These are phyloP conservation scores for Larix kaempferi DNA, from an alignment of 75 land plant genomes.

Conservation along the genomic window DNA sequence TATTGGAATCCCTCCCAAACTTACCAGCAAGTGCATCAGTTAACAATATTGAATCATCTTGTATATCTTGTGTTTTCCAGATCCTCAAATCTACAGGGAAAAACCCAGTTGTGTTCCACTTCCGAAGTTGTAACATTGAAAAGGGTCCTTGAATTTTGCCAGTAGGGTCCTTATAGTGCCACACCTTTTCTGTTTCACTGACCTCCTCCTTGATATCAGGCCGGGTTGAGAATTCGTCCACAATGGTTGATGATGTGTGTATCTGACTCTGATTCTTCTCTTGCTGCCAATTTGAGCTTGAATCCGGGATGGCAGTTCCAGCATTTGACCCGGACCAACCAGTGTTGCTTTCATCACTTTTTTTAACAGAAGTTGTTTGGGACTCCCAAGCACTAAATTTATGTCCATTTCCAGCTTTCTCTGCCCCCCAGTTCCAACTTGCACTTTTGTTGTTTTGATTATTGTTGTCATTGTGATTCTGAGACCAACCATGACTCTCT, in stretches of 20 bases:
- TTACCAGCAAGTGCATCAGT: conserved; percentile 70
- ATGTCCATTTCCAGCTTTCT: conserved; percentile 5
- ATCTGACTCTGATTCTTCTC: neutral
- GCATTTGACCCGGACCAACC: conserved; percentile 2
- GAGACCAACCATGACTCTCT: conserved; percentile 4
- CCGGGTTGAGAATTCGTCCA: neutral
- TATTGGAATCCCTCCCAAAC: conserved; percentile 27
- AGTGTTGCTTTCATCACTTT: neutral
- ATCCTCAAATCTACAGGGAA: conserved; percentile 76
- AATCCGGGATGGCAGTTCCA: neutral
- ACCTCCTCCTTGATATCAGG: neutral
- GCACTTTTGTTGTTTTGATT: neutral
- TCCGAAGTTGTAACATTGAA: conserved; percentile 83
- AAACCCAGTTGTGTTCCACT: conserved; percentile 78
- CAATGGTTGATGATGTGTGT: neutral
- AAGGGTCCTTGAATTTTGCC: conserved; percentile 94
- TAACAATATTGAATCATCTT: conserved; percentile 61
- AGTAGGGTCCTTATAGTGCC: conserved; percentile 89
- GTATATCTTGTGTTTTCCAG: conserved; percentile 57
- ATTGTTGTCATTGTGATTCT: conserved; percentile 1
- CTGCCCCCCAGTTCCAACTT: conserved; percentile 3
- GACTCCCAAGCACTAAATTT: conserved; percentile 9
- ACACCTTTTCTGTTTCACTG: conserved; percentile 74
- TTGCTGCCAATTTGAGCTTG: conserved; percentile 5
- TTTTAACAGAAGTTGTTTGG: neutral